These are phyloP conservation scores for Apiosordaria backusii DNA, from an alignment of 495 filamentous ascomycete genomes.

Conservation along the genomic window DNA sequence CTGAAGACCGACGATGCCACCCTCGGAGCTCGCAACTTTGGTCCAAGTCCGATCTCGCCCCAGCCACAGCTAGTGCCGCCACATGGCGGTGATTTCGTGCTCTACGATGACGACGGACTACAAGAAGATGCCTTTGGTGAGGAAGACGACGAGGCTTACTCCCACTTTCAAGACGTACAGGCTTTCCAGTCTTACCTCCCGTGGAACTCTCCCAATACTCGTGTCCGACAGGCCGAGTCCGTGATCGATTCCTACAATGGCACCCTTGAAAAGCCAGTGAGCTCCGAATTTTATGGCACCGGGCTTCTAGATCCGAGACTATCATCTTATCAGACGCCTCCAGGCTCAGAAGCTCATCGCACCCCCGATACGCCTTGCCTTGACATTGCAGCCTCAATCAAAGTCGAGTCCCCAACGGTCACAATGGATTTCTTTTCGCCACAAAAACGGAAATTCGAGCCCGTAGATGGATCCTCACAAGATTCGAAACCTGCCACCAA, in stretches of 20 bases:
- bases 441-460: conserved; percentile 10
- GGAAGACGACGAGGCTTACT: conserved; percentile 22
- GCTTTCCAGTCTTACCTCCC: conserved; percentile 27
- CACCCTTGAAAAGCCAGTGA: conserved; percentile 7
- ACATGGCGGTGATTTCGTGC: conserved; percentile 23
- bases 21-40: not conserved
- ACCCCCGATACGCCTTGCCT: not conserved
- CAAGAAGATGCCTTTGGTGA: conserved; percentile 22
- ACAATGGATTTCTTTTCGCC: conserved; percentile 5
- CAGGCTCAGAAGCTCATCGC: conserved; percentile 4
- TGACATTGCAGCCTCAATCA: not conserved
- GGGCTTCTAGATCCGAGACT: conserved; percentile 22
- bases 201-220: conserved; percentile 34
- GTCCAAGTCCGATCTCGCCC: conserved; percentile 3
- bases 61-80: conserved; percentile 6
- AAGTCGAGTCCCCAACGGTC: conserved; percentile 9
- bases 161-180: conserved; percentile 12
- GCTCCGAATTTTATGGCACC: not conserved
- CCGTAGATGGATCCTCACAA: not conserved
- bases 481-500: not conserved
- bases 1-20: conserved; percentile 9
- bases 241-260: conserved; percentile 30
- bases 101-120: conserved; percentile 17
- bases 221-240: conserved; percentile 28
- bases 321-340: conserved; percentile 6